These are phyloP conservation scores for Diophrys appendiculata DNA, from an alignment of 73 alveolate species.

Conservation along the genomic window DNA sequence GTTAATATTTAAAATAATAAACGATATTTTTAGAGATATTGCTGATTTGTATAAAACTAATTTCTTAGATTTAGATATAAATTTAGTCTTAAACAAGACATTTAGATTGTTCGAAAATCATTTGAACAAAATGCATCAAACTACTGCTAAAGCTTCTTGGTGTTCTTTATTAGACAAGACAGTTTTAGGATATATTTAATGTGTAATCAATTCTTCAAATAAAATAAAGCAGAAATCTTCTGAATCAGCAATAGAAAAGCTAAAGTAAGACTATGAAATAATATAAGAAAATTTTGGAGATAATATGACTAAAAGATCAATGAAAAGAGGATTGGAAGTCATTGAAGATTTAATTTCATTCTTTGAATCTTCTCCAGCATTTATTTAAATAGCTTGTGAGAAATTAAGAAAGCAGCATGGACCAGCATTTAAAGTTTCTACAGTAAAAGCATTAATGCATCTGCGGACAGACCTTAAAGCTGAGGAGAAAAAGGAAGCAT, in stretches of 20 bases:
- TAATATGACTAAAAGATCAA: constrained; percentile 46
- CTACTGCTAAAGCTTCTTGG: constrained; percentile 47
- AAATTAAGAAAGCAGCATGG: constrained; percentile 72
- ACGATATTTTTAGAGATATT: background rate
- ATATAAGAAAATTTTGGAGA: constrained; percentile 53
- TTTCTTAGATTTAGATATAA: constrained; percentile 58
- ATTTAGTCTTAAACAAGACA: constrained; percentile 39
- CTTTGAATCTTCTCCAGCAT: constrained; percentile 59
- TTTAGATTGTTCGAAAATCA: constrained; percentile 36
- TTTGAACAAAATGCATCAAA: constrained; percentile 45
- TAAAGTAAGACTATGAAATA: constrained; percentile 36
- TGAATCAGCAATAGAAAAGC: constrained; percentile 49
- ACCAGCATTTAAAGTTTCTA: constrained; percentile 50
- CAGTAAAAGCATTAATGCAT: constrained; percentile 61
- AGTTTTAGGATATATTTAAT: constrained; percentile 45
- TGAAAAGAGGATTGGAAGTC: constrained; percentile 62
- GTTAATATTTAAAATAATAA: constrained; percentile 7
- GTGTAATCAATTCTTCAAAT: constrained; percentile 61
- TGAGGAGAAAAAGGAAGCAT: constrained; percentile 33
- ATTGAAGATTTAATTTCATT: constrained; percentile 65
- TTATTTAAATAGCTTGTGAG: constrained; percentile 63
- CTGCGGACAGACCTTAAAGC: constrained; percentile 57
- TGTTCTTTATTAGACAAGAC: constrained; percentile 47
- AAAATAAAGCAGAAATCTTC: constrained; percentile 42
- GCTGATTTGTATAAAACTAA: constrained; percentile 1